phyloP scores from a whole-genome alignment of 257 asterid genomes.

The Dorcoceras hygrometricum region DNA sequence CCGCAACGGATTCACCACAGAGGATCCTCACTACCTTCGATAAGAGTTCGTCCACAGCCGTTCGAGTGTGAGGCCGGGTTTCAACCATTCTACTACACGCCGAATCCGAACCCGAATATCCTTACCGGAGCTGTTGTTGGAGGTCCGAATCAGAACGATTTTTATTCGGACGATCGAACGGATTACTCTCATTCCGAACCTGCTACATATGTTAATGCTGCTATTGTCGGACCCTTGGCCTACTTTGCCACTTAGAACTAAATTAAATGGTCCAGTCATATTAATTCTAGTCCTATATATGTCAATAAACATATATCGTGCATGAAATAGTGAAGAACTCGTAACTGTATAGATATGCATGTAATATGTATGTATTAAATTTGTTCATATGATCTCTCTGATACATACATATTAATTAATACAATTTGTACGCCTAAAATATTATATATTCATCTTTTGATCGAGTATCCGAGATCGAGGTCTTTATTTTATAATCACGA shows the following conservation, averaged over 20 bases:
- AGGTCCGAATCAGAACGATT: slow-evolving; percentile 78
- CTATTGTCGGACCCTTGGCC: slow-evolving; percentile 79
- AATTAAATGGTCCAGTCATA: neutral
- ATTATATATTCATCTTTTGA: too few species aligned
- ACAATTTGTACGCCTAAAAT: neutral
- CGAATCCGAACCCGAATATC: slow-evolving; percentile 59
- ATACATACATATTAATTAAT: too few species aligned
- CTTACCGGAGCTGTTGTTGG: slow-evolving; percentile 73
- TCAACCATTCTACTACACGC: slow-evolving; percentile 49
- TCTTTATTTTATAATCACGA: too few species aligned
- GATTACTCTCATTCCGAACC: slow-evolving; percentile 82
- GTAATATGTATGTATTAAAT: too few species aligned
- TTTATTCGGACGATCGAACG: slow-evolving; percentile 64
- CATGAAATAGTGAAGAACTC: too few species aligned
- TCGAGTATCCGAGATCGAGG: too few species aligned
- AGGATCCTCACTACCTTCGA: slow-evolving; percentile 73
- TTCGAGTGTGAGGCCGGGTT: slow-evolving; percentile 68
- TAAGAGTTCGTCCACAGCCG: slow-evolving; percentile 40
- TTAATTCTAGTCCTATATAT: too few species aligned
- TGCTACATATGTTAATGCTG: slow-evolving; percentile 81
- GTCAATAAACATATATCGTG: neutral
- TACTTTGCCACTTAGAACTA: slow-evolving; percentile 42
- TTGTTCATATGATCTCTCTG: too few species aligned
- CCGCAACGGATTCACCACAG: slow-evolving; percentile 79
- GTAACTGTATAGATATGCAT: too few species aligned